phyloP scores from a whole-genome alignment of 1,139 yeast genomes.

The Arxiozyma slooffiae region DNA sequence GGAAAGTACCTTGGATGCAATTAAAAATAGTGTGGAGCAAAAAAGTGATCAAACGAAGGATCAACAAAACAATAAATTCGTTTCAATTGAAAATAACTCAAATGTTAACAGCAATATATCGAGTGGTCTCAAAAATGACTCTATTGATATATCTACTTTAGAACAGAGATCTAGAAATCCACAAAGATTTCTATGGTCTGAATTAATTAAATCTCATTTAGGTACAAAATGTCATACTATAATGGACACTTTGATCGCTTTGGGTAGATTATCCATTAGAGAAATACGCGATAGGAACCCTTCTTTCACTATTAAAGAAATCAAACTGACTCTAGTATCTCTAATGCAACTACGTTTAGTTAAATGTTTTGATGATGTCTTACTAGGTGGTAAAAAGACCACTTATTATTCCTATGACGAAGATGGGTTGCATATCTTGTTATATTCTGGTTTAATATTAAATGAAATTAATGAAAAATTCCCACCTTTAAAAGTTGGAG shows the following conservation, averaged over 20 bases:
- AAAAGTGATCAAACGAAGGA: background rate
- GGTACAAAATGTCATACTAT: constrained; percentile 58
- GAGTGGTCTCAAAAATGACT: background rate
- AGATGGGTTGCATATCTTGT: constrained; percentile 50
- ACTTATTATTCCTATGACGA: constrained; percentile 55
- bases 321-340: constrained; percentile 52
- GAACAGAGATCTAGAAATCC: constrained; percentile 48
- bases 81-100: background rate
- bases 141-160: constrained; percentile 12
- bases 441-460: constrained; percentile 73
- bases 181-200: constrained; percentile 46
- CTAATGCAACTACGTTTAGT: constrained; percentile 59
- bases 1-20: constrained; percentile 2
- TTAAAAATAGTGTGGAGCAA: constrained; percentile 5
- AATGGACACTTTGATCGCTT: constrained; percentile 45
- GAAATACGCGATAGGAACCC: constrained; percentile 39
- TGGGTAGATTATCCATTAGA: constrained; percentile 46
- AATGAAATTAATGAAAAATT: constrained; percentile 34
- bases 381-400: constrained; percentile 27
- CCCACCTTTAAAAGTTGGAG: constrained; percentile 15
- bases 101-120: background rate
- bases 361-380: constrained; percentile 41
- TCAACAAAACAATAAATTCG: background rate
- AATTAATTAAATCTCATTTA: constrained; percentile 44
- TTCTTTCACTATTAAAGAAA: constrained; percentile 35